Evolutionary conservation across 805 yeast species (phyloP), one percentile per base, ranked within the genome.

Genomic region (Yarrowia deformans): DNA sequence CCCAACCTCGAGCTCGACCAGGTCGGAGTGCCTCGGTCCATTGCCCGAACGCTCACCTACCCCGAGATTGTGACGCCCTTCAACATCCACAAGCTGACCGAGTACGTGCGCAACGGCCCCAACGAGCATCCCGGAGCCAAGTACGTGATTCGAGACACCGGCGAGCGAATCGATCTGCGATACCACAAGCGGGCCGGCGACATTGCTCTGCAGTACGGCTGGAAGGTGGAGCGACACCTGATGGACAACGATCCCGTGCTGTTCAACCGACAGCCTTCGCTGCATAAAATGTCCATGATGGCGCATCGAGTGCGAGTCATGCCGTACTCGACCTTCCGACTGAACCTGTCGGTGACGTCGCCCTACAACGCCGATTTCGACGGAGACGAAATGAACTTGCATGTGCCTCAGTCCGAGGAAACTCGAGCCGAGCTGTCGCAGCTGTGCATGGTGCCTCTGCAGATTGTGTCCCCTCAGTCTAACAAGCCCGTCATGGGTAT

Each of bases 281-380:
- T 95, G 79, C 99, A 95, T 83, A 95, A 96, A 80, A 95, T 95
- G 98, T 94, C 98, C 69, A 95, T 95, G 99, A 95, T 95, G 98
- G 97, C 97, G 18, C 99, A 95, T 79, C 87, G 97, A 81, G 99
- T 95, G 45, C 93, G 91, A 78, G 99, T 95, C 58, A 93, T 95
- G 97, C 99, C 99, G 13, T 95, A 93, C 78, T 93, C 98, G 8
- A 95, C 99, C 0, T 95, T 95, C 84, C 87, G 99, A 82, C 84
- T 95, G 82, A 95, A 95, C 77, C 83, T 95, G 78, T 95, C 98
- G 34, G 99, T 95, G 56, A 95, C 99, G 0, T 92, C 98, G 19
- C 99, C 99, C n/a, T 95, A 95, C 81, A 95, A 95, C 82, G 99
- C 99, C 56, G 99, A 95, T 89, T 95, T 95, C 84, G 99, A 95